Base-by-base conservation (phyloP, 2,329 filamentous ascomycete genomes). In the Verticillium dahliae region DNA sequence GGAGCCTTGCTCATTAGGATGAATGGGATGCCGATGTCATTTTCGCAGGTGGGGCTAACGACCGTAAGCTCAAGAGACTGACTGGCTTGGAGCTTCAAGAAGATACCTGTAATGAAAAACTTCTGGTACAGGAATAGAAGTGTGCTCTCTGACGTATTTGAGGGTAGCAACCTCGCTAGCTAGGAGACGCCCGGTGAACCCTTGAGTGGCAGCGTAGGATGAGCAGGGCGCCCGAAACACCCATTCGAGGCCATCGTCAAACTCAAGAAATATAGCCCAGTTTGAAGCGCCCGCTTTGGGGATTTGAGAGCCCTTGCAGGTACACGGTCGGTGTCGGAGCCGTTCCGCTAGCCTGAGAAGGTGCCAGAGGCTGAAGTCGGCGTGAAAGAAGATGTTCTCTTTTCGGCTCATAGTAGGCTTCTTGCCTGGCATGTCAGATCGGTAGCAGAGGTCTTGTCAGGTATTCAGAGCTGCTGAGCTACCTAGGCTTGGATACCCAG, bases 1-100 rank as follows among this genome's bases (percentile, higher is more conserved):
- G 65, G 57, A 35, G 72, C 72, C 65, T 72, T 67, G 65, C 68
- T 72, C 68, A 73, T 72, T 18, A 74, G 60, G 39, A 74, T 73
- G 58, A 68, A 73, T 18, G 72, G 72, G 38, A 73, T 60, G 2
- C 69, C 69, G 31, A 72, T 67, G 6, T 69, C 66, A 65, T 72
- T 73, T 34, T 70, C 60, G 57, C 58, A 57, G 18, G 59, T 56
- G 7, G 56, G 15, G 50, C 63, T 62, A 39, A 45, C 15, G 52
- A 37, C 50, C 34, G 34, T 65, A 59, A 65, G 60, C 58, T 58
- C 54, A 62, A 45, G 58, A 56, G 33, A 64, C 35, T 41, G 37
- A 45, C 39, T 45, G 39, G 14, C 22, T 62, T 33, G 54, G 15
- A 59, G 37, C 41, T 59, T 54, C n/a, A 57, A 39, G 45, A 45